Evolutionary conservation across 192 early-diverging fungal genomes (phyloP), one percentile per base, ranked within the genome.

Genomic region (Coemansia sp.): DNA sequence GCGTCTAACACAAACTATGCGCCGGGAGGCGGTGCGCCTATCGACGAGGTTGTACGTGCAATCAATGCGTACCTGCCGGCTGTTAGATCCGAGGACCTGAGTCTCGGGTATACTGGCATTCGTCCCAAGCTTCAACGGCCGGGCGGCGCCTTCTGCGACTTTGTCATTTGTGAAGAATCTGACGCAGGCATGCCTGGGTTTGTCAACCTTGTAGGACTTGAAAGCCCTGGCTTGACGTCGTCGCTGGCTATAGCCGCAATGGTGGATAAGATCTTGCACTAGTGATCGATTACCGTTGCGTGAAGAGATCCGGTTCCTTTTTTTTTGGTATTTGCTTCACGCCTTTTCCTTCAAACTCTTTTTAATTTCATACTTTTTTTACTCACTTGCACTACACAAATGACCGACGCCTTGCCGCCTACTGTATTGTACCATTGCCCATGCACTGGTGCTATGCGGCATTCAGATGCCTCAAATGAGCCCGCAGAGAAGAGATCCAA

Each of bases 161-260:
- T 95, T 83, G 70, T 88, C 6, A 87, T 96, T 38, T 73, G 86
- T 15, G 82, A 89, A 24, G 88, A 89, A 70, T 49, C 53, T 1
- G 69, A 68, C 0, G 65, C 71, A 32, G 86, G 80, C 0, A 73
- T 86, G 32, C 63, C 76, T 0, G 87, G 88, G 0, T 91, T 92
- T 75, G 85, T 92, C 45, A 92, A 93, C 45, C 75, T 94, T 12
- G 63, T 89, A 2, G 94, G 94, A 34, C 93, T 96, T 32, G 94
- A 96, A 64, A 93, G 91, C 60, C 94, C 94, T 2, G 94, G 94
- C 0, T 62, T 96, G 59, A 96, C 94, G 2, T 84, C 88, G 16
- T 89, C 90, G 2, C 78, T 94, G 45, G 93, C 93, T 1, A 94
- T 96, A 44, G 93, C 89, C 2, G 2, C 22, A 11, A 70, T 76